A percentile compares a stretch with the other conserved stretches of the same genome.
Evolutionary conservation across 495 filamentous ascomycete species (phyloP).

Genomic region (Annulohypoxylon moriforme): DNA sequence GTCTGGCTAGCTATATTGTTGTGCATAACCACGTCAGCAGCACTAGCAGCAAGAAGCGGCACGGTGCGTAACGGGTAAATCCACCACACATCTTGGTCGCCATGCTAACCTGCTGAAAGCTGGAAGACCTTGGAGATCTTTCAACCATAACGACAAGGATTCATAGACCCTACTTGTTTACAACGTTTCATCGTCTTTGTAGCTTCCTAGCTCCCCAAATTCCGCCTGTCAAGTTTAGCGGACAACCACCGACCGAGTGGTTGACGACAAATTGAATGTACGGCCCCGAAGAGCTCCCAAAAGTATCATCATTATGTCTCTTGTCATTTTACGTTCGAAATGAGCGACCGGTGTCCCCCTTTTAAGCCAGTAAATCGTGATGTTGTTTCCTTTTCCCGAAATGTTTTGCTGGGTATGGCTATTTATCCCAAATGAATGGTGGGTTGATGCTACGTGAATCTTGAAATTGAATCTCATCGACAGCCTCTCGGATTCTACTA

Average conservation of each 20-base stretch:
- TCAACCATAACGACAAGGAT: slow-evolving; percentile 32
- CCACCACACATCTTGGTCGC: slow-evolving; percentile 28
- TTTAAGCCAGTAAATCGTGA: slow-evolving; percentile 9
- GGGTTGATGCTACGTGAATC: slow-evolving; percentile 34
- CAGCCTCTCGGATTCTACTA: slow-evolving; percentile 14
- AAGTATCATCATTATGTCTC: slow-evolving; percentile 11
- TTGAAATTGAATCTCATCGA: slow-evolving; percentile 22
- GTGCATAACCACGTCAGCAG: slow-evolving; percentile 45
- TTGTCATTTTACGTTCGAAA: background rate
- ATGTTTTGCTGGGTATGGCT: slow-evolving; percentile 23
- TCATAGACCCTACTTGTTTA: slow-evolving; percentile 12
- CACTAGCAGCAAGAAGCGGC: slow-evolving; percentile 26
- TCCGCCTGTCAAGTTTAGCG: slow-evolving; percentile 9
- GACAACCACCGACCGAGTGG: slow-evolving; percentile 27
- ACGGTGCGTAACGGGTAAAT: slow-evolving; percentile 44
- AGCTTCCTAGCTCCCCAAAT: slow-evolving; percentile 2
- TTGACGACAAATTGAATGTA: slow-evolving; percentile 6
- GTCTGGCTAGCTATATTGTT: slow-evolving; percentile 22
- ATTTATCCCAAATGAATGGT: slow-evolving; percentile 46
- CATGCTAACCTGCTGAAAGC: slow-evolving; percentile 23
- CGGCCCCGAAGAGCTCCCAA: slow-evolving; percentile 20
- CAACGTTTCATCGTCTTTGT: slow-evolving; percentile 27
- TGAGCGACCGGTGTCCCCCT: slow-evolving; percentile 8
- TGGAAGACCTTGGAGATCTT: slow-evolving; percentile 36
- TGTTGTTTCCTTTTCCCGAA: slow-evolving; percentile 28